Evolutionary conservation across 495 filamentous ascomycete species (phyloP).

Genomic region (Schizothecium vesticola): DNA sequence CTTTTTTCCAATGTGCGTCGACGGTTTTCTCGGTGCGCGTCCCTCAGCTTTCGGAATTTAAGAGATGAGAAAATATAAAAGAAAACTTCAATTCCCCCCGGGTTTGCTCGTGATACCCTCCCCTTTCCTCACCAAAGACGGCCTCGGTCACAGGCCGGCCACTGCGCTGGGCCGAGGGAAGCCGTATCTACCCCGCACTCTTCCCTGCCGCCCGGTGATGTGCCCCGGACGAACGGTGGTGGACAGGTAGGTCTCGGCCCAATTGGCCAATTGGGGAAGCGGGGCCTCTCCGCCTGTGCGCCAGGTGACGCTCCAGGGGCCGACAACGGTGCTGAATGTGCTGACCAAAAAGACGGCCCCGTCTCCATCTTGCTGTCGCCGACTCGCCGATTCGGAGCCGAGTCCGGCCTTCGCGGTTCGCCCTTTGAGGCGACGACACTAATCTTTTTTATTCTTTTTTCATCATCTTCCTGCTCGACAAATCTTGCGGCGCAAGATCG

Average conservation of each 20-base stretch:
- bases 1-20: background rate
- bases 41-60: background rate
- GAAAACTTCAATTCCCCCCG: background rate
- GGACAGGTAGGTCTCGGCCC: constrained; percentile 4
- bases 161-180: constrained; percentile 31
- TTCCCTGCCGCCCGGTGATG: background rate
- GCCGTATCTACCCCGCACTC: constrained; percentile 24
- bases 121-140: background rate
- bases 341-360: background rate
- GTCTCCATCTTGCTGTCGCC: background rate
- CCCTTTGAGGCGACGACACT: background rate
- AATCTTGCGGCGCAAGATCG: background rate
- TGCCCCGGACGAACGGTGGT: constrained; percentile 25
- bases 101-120: background rate
- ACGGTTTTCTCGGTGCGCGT: background rate
- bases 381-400: background rate
- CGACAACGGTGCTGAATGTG: background rate
- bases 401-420: background rate
- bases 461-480: background rate
- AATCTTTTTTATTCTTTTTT: background rate
- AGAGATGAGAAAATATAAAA: background rate
- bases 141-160: constrained; percentile 13
- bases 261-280: constrained; percentile 28
- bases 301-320: background rate
- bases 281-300: background rate